These are phyloP conservation scores for Graphiopsis chlorocephala DNA, from an alignment of 2,329 filamentous ascomycete genomes.

Conservation along the genomic window DNA sequence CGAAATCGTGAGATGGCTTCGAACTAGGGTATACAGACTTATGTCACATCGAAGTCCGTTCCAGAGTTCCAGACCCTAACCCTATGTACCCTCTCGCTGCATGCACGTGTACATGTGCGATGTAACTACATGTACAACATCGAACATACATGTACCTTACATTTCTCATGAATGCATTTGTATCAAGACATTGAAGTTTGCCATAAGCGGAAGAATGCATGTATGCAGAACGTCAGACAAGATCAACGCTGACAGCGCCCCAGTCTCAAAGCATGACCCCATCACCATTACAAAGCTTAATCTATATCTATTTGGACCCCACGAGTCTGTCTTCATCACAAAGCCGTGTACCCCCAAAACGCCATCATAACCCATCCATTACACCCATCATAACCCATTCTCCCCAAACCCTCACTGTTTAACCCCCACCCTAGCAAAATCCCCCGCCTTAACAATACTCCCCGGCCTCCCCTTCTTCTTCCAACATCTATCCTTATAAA, in stretches of 20 bases:
- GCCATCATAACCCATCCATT: background rate
- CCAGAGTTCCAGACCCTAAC: background rate
- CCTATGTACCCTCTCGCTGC: background rate
- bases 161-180: too few relatives aligned
- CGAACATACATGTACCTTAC: background rate
- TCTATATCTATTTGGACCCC: background rate
- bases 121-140: too few relatives aligned
- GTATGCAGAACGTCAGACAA: fast-evolving
- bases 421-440: slow-evolving; percentile 3
- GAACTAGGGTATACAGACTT: background rate
- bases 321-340: background rate
- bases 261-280: background rate
- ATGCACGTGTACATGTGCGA: background rate
- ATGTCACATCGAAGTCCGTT: background rate
- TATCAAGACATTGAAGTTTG: background rate
- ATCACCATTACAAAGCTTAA: background rate
- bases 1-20: too few relatives aligned
- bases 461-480: slow-evolving; percentile 12
- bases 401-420: background rate
- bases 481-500: slow-evolving; percentile 9
- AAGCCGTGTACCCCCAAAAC: background rate
- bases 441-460: background rate
- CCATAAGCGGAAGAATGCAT: background rate
- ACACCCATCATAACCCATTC: background rate
- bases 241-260: too few relatives aligned